Evolutionary conservation across 805 yeast species (phyloP).

Genomic region (Candida gorgasii): DNA sequence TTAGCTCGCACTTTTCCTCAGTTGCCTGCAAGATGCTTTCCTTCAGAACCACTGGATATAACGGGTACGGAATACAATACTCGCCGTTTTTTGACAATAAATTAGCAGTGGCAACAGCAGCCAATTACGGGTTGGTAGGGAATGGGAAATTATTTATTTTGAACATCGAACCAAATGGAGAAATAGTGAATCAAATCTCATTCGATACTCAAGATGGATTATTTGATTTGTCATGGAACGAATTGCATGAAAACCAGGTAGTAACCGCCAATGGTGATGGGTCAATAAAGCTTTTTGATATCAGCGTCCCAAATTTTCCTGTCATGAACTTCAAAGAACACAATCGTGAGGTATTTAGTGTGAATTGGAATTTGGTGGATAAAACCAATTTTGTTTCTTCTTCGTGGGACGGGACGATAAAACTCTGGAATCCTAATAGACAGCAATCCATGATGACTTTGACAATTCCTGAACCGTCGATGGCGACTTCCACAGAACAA

Average conservation of each 20-base stretch:
- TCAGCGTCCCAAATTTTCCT: slow-evolving; percentile 65
- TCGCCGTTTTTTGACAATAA: slow-evolving; percentile 91
- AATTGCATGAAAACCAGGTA: slow-evolving; percentile 82
- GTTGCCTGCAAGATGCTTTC: no score
- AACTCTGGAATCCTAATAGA: slow-evolving; percentile 72
- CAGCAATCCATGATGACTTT: slow-evolving; percentile 59
- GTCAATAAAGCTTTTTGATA: slow-evolving; percentile 77
- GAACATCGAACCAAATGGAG: slow-evolving; percentile 67
- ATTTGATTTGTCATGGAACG: slow-evolving; percentile 89
- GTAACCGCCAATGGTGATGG: slow-evolving; percentile 91
- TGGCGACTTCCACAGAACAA: slow-evolving; percentile 28
- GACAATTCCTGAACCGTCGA: slow-evolving; percentile 11
- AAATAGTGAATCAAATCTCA: slow-evolving; percentile 49
- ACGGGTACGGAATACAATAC: slow-evolving; percentile 85
- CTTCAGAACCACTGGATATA: slow-evolving; percentile 74
- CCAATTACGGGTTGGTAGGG: slow-evolving; percentile 93
- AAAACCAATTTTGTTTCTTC: slow-evolving; percentile 70
- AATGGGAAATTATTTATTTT: slow-evolving; percentile 80
- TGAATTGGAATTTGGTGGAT: slow-evolving; percentile 72
- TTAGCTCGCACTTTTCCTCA: no score
- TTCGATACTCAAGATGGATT: slow-evolving; percentile 95
- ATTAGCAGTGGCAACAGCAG: slow-evolving; percentile 85
- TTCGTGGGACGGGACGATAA: slow-evolving; percentile 91
- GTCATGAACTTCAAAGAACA: slow-evolving; percentile 79
- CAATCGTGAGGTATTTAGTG: slow-evolving; percentile 67